phyloP scores from a whole-genome alignment of 208 protist genomes.

The Leishmania arabica region DNA sequence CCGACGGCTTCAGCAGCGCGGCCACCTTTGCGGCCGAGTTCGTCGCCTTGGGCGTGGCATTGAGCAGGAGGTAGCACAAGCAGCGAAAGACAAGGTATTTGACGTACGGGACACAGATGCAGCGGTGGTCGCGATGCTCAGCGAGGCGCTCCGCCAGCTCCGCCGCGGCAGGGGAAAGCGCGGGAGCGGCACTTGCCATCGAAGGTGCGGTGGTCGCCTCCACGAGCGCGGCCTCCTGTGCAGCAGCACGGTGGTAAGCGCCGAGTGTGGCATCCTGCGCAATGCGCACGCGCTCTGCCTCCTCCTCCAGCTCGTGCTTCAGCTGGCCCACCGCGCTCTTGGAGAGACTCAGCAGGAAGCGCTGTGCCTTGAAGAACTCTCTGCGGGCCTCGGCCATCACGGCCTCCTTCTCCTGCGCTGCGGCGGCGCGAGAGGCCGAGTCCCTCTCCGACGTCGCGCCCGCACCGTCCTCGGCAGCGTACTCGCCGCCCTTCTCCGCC shows the following conservation, averaged over 20 bases:
- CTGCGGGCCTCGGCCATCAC: slow-evolving; percentile 46
- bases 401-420: slow-evolving; percentile 37
- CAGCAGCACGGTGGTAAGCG: slow-evolving; percentile 25
- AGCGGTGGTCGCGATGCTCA: slow-evolving; percentile 47
- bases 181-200: slow-evolving; percentile 13
- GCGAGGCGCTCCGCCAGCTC: slow-evolving; percentile 36
- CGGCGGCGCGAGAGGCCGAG: slow-evolving; percentile 16
- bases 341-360: slow-evolving; percentile 68
- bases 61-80: slow-evolving; percentile 77
- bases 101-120: slow-evolving; percentile 54
- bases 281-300: slow-evolving; percentile 53
- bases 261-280: slow-evolving; percentile 40
- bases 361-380: slow-evolving; percentile 70
- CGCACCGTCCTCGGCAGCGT: background rate
- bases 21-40: slow-evolving; percentile 74
- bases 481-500: slow-evolving; percentile 16
- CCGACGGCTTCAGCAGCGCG: slow-evolving; percentile 80
- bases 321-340: slow-evolving; percentile 65
- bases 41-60: slow-evolving; percentile 68
- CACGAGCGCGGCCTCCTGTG: slow-evolving; percentile 32
- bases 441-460: slow-evolving; percentile 19
- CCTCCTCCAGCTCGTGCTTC: slow-evolving; percentile 53
- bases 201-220: slow-evolving; percentile 11
- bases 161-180: slow-evolving; percentile 37
- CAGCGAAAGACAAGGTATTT: slow-evolving; percentile 70